phyloP scores from a whole-genome alignment of 768 basidiomycete genomes.

The Amanita exitialis region DNA sequence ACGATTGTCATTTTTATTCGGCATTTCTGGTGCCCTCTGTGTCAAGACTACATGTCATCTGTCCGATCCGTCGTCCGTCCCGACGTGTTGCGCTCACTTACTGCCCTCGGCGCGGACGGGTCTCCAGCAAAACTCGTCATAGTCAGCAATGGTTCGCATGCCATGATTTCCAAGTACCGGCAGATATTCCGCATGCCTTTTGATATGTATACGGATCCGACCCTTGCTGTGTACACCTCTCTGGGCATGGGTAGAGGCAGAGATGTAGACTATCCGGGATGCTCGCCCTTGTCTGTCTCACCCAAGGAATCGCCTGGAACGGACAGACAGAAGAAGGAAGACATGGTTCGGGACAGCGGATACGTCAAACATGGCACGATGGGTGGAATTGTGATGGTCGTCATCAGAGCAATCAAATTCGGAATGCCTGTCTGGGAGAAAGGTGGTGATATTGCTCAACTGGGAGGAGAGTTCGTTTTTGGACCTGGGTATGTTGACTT shows the following conservation, averaged over 20 bases:
- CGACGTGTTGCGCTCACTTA: conserved; percentile 22
- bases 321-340: background rate
- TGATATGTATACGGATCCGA: conserved; percentile 73
- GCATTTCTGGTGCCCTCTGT: conserved; percentile 82
- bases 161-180: conserved; percentile 69
- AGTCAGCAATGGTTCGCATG: conserved; percentile 70
- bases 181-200: conserved; percentile 68
- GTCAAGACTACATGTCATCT: conserved; percentile 81
- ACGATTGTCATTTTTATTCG: conserved; percentile 80
- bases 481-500: conserved; percentile 28
- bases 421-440: conserved; percentile 79
- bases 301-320: background rate
- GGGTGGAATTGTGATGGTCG: conserved; percentile 65
- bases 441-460: conserved; percentile 65
- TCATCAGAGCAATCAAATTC: conserved; percentile 57
- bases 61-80: conserved; percentile 36
- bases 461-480: conserved; percentile 81
- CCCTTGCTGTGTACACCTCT: conserved; percentile 53
- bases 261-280: conserved; percentile 1
- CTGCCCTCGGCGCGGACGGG: conserved; percentile 9
- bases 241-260: conserved; percentile 55
- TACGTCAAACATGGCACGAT: conserved; percentile 62
- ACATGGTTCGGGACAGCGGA: conserved; percentile 15
- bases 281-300: background rate
- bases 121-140: conserved; percentile 36